Conservation (phyloP, 2,329 filamentous ascomycete genomes). For the Colletotrichum falcatum region DNA sequence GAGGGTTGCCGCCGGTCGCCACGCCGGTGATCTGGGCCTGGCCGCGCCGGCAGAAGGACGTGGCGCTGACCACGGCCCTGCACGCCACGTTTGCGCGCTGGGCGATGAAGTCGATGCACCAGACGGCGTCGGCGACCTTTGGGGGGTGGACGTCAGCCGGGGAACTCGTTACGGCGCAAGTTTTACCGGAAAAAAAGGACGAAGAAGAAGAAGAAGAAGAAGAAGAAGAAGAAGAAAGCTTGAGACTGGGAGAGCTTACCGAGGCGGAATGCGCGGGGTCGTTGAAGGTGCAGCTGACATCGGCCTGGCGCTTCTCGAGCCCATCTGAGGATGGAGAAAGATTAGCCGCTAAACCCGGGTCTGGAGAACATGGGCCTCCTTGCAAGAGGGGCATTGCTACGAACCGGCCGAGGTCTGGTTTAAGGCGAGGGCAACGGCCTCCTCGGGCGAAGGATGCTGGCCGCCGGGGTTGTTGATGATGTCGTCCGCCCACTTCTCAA, state of each 20-base stretch:
- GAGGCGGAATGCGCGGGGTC: conserved; percentile 4
- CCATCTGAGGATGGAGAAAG: neutral
- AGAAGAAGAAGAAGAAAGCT: no score
- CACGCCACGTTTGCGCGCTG: conserved; percentile 29
- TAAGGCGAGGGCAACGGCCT: conserved; percentile 32
- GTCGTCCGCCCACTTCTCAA: conserved; percentile 35
- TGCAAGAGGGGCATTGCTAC: neutral
- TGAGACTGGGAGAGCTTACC: neutral
- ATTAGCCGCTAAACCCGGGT: neutral
- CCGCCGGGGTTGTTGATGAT: conserved; percentile 31
- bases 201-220: no score
- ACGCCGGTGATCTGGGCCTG: conserved; percentile 31
- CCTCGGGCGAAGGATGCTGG: conserved; percentile 26
- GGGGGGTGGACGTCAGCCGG: neutral
- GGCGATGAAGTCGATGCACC: conserved; percentile 36
- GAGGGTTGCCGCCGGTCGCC: conserved; percentile 19
- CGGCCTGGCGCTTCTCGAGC: conserved; percentile 30
- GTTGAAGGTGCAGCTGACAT: conserved; percentile 20
- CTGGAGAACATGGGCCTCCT: neutral
- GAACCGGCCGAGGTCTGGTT: conserved; percentile 27
- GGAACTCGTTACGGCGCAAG: accelerated
- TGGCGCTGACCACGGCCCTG: conserved; percentile 27
- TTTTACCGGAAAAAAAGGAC: neutral
- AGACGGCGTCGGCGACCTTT: conserved; percentile 29
- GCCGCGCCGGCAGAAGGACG: conserved; percentile 27